Conservation (phyloP, 2,329 filamentous ascomycete species). For the Neofusicoccum kwambonambiense region DNA sequence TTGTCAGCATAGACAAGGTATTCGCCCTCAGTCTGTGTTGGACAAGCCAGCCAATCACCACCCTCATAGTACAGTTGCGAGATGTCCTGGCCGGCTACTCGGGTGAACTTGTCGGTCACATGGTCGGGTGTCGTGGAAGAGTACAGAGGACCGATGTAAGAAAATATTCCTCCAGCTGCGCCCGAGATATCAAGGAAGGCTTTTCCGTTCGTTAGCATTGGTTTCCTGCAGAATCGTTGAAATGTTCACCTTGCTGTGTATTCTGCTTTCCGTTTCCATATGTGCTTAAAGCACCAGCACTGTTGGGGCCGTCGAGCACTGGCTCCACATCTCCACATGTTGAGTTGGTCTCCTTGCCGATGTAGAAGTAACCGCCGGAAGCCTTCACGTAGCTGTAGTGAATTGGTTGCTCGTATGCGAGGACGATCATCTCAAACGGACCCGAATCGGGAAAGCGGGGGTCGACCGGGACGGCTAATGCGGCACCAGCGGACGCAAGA, state of each 20-base stretch:
- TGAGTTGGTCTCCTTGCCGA: conserved; percentile 7
- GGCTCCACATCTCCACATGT: not conserved
- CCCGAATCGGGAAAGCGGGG: conserved; percentile 1
- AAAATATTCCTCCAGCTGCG: not conserved
- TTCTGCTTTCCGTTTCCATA: not conserved
- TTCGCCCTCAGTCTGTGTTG: not conserved
- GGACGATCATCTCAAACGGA: not conserved
- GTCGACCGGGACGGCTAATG: not conserved
- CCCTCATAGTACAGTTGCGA: conserved; percentile 5
- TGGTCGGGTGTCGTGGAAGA: not conserved
- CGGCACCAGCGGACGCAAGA: not conserved
- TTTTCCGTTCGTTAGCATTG: not conserved
- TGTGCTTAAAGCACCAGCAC: not conserved
- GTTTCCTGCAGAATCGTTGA: too few species aligned
- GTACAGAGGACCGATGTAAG: not conserved
- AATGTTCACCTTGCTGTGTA: not conserved
- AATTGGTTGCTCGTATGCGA: not conserved
- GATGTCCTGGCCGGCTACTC: not conserved
- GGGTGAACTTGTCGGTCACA: not conserved
- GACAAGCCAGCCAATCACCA: not conserved
- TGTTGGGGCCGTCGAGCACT: not conserved
- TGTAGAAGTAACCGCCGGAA: not conserved
- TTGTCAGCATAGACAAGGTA: not conserved
- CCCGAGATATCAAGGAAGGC: conserved; percentile 5
- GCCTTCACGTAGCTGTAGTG: conserved; percentile 7